Base-by-base conservation (phyloP, 805 yeast species). In the Kazachstania martiniae region DNA sequence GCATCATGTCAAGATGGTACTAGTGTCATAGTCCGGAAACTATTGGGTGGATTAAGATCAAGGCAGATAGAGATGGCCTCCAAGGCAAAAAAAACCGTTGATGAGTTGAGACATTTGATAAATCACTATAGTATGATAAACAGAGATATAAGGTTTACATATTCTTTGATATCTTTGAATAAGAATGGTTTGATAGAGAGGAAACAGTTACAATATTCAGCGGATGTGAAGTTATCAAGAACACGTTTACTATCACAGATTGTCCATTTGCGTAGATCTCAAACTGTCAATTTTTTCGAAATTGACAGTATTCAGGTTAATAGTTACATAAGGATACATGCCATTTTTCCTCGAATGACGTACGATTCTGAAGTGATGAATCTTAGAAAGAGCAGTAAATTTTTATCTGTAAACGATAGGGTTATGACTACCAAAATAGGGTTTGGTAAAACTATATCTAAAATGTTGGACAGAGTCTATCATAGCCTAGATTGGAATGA, bases 1-100 rank as follows among this genome's bases (percentile, higher is more conserved):
- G 43, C 48, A 1, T 46, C 65, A 3, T 44, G 52, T 13, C 41
- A 55, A 1, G 26, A 29, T 2, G 72, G 72, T 0, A 66, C 72
- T 0, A 40, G 56, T 0, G 42, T 67, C 1, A 45, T 38, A 4
- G 35, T 65, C 1, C 41, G 36, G 24, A 59, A 56, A 0, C 30
- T 67, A 5, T 54, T 65, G 19, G 37, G 40, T 8, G 43, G 49
- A 1, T 40, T 56, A 3, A 57, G 63, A 1, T 65, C 62, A 1
- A 45, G 69, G 30, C 43, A 45, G 24, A 47, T 56, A 5, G 47
- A 58, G 30, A 40, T 55, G 14, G 37, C 45, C 5, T 47, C 51
- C 17, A 53, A 54, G 10, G 35, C 49, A 2, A 41, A 41, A 5
- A 46, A 45, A 28, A 45, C 47, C 3, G 30, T 56, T 6, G 51